phyloP scores from a whole-genome alignment of 2,329 filamentous ascomycete genomes.

The Bisporella sp. region DNA sequence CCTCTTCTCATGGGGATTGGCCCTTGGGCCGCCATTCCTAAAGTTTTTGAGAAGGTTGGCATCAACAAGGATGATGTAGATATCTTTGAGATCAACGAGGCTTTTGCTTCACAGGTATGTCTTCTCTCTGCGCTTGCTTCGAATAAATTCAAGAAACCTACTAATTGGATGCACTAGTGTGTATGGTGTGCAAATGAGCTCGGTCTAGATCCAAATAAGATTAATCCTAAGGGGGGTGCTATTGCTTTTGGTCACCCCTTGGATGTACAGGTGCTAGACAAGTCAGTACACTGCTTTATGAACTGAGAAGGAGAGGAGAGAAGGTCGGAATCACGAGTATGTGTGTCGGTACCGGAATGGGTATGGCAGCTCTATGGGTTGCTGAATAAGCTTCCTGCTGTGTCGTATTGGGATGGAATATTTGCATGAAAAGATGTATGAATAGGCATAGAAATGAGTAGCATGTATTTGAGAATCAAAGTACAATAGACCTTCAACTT shows the following conservation, averaged over 20 bases:
- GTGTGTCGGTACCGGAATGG: slow-evolving; percentile 97
- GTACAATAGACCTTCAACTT: too few relatives aligned
- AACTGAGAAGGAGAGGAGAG: slow-evolving; percentile 76
- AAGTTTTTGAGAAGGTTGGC: slow-evolving; percentile 81
- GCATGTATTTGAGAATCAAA: too few relatives aligned
- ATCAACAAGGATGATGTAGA: slow-evolving; percentile 86
- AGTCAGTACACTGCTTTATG: slow-evolving; percentile 85
- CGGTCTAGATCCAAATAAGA: slow-evolving; percentile 73
- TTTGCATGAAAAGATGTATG: too few relatives aligned
- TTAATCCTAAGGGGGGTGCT: slow-evolving; percentile 95
- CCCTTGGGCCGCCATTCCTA: slow-evolving; percentile 92
- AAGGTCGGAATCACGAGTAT: slow-evolving; percentile 90
- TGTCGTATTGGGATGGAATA: too few relatives aligned
- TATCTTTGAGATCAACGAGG: slow-evolving; percentile 99
- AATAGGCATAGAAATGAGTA: too few relatives aligned
- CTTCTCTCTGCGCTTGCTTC: too few relatives aligned
- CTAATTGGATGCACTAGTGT: slow-evolving; percentile 38
- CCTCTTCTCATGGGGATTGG: slow-evolving; percentile 95
- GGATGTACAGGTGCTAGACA: slow-evolving; percentile 93
- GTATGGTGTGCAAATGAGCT: slow-evolving; percentile 90
- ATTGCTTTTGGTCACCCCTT: slow-evolving; percentile 92
- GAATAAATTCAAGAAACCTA: too few relatives aligned
- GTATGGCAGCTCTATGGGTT: slow-evolving; percentile 95
- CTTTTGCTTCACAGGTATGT: slow-evolving; percentile 71
- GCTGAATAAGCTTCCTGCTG: slow-evolving; percentile 56